These are phyloP conservation scores for Fusarium illudens DNA, from an alignment of 2,329 filamentous ascomycete species.

Conservation along the genomic window DNA sequence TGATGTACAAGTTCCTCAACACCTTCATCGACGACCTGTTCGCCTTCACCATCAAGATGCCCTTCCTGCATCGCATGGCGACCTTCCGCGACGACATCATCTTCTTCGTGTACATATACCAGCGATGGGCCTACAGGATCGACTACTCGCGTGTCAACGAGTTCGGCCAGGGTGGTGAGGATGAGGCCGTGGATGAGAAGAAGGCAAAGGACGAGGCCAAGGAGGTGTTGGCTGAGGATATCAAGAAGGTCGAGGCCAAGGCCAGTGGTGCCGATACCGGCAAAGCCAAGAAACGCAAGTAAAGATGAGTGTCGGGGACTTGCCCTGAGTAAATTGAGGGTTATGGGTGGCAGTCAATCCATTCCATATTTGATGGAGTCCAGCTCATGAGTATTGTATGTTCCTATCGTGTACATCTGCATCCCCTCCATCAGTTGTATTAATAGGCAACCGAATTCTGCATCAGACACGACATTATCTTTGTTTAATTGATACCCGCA, in stretches of 20 bases:
- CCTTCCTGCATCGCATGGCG: conserved; percentile 87
- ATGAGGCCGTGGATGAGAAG: conserved; percentile 80
- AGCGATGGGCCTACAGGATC: conserved; percentile 89
- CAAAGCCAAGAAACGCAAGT: conserved; percentile 55
- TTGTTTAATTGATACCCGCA: background rate
- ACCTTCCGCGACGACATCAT: conserved; percentile 96
- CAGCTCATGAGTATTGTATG: too few species aligned
- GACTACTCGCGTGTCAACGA: conserved; percentile 96
- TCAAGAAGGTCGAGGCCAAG: conserved; percentile 53
- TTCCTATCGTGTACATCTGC: background rate
- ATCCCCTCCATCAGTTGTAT: background rate
- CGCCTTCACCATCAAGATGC: conserved; percentile 99
- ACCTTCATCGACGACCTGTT: conserved; percentile 99
- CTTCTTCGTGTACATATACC: conserved; percentile 98
- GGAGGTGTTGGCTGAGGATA: conserved; percentile 50
- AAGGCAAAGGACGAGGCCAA: conserved; percentile 51
- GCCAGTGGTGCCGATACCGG: conserved; percentile 60
- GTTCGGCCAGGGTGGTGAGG: conserved; percentile 98
- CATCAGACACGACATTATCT: background rate
- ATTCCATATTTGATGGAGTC: too few species aligned
- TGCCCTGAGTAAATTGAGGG: background rate
- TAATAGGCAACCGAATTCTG: background rate
- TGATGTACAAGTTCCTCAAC: conserved; percentile 98
- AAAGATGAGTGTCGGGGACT: conserved; percentile 8
- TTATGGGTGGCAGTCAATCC: background rate